A percentile compares a stretch with the other conserved stretches of the same genome.
These are phyloP conservation scores for Paraphaeosphaeria minitans DNA, from an alignment of 2,329 filamentous ascomycete species.

Conservation along the genomic window DNA sequence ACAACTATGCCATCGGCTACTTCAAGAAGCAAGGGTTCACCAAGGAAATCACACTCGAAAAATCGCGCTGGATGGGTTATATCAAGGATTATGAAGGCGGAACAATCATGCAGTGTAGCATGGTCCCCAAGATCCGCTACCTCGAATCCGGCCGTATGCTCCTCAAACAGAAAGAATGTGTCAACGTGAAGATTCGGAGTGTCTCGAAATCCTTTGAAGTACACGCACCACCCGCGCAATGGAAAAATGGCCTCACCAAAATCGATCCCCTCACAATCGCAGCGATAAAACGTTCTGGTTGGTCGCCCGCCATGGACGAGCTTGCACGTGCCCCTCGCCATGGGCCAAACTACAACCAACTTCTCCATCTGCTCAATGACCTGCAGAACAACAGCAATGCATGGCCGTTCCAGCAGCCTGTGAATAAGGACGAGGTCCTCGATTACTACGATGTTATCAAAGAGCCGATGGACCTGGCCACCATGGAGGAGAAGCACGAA, in stretches of 20 bases:
- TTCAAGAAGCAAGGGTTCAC: constrained; percentile 99
- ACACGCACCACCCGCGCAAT: constrained; percentile 82
- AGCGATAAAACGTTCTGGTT: constrained; percentile 88
- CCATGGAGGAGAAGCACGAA: constrained; percentile 95
- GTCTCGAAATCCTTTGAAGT: constrained; percentile 88
- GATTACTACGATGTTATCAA: constrained; percentile 99
- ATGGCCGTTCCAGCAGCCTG: constrained; percentile 93
- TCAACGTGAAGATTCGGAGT: constrained; percentile 91
- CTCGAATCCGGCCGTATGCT: constrained; percentile 92
- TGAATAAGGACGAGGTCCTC: constrained; percentile 94
- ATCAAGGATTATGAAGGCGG: constrained; percentile 99
- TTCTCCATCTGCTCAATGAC: constrained; percentile 90
- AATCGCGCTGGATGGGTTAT: constrained; percentile 96
- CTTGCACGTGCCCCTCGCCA: constrained; percentile 92
- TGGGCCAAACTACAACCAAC: constrained; percentile 93
- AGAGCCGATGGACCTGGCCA: constrained; percentile 93
- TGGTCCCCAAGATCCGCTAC: constrained; percentile 94
- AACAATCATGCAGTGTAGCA: constrained; percentile 98
- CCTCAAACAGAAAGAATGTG: constrained; percentile 94
- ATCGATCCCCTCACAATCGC: constrained; percentile 84
- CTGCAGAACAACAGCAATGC: constrained; percentile 91
- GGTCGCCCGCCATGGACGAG: constrained; percentile 98
- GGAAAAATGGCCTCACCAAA: constrained; percentile 71
- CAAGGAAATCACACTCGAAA: constrained; percentile 93
- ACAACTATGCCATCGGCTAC: constrained; percentile 98